Percentiles rank a stretch among this genome's conserved stretches.
phyloP scores from a whole-genome alignment of 495 filamentous ascomycete genomes.

The Platismatia glauca region DNA sequence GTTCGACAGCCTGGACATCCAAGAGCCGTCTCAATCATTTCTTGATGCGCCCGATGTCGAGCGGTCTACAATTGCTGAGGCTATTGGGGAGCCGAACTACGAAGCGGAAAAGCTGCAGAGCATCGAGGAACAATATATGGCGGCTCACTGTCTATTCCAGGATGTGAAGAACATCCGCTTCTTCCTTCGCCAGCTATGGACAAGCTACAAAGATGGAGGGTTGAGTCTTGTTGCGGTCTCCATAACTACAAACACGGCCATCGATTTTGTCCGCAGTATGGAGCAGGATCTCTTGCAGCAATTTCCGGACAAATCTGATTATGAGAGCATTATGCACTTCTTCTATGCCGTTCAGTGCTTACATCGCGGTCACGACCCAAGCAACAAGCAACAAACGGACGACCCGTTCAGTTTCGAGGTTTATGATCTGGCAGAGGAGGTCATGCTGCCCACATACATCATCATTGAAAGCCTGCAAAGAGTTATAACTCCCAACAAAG shows the following conservation, averaged over 20 bases:
- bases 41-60: constrained; percentile 27
- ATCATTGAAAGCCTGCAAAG: constrained; percentile 22
- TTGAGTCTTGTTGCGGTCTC: constrained; percentile 32
- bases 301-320: constrained; percentile 25
- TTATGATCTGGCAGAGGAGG: constrained; percentile 28
- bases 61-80: constrained; percentile 8
- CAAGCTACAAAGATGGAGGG: constrained; percentile 22
- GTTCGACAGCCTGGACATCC: constrained; percentile 28
- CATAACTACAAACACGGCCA: constrained; percentile 34
- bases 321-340: constrained; percentile 20
- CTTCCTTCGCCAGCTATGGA: constrained; percentile 19
- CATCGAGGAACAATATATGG: constrained; percentile 25
- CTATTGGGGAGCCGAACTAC: constrained; percentile 21
- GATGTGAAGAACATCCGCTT: constrained; percentile 22
- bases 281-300: constrained; percentile 30
- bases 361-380: constrained; percentile 19
- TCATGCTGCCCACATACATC: constrained; percentile 22
- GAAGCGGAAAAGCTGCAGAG: constrained; percentile 28
- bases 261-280: constrained; percentile 31
- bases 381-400: neutral
- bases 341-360: constrained; percentile 26
- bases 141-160: constrained; percentile 18
- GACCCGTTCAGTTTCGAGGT: constrained; percentile 27
- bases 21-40: constrained; percentile 34
- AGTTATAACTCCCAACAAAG: constrained; percentile 12